These are phyloP conservation scores for Takashimella tepidaria DNA, from an alignment of 1,284 basidiomycete species.

Conservation along the genomic window DNA sequence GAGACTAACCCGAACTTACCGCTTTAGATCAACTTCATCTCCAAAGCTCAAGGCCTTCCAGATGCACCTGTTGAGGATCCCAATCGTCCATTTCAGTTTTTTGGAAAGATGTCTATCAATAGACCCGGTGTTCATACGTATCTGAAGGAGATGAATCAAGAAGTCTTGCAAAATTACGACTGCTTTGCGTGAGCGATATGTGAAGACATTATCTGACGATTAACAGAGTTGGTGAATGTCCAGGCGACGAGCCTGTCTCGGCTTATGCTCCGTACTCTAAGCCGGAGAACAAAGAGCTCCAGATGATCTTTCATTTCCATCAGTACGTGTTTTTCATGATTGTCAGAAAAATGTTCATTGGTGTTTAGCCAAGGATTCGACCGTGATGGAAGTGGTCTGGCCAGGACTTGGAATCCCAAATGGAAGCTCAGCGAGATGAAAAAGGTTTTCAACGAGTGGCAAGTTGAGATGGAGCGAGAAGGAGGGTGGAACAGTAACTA, in stretches of 20 bases:
- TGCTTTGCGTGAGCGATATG: conserved; percentile 22
- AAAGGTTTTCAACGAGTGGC: conserved; percentile 58
- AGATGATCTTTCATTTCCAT: conserved; percentile 52
- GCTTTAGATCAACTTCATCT: conserved; percentile 56
- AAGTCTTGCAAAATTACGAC: conserved; percentile 51
- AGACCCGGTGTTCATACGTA: conserved; percentile 65
- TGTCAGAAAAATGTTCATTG: conserved; percentile 46
- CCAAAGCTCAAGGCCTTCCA: conserved; percentile 59
- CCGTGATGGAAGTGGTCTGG: conserved; percentile 19
- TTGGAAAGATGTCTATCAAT: conserved; percentile 56
- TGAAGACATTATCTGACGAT: conserved; percentile 5
- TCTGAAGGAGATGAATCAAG: conserved; percentile 60
- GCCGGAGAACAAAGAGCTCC: conserved; percentile 59
- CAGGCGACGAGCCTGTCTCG: conserved; percentile 7
- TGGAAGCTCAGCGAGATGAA: conserved; percentile 60
- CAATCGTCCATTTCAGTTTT: conserved; percentile 57
- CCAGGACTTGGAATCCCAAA: conserved; percentile 19
- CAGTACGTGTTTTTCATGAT: conserved; percentile 53
- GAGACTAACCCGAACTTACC: neutral
- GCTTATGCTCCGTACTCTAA: conserved; percentile 53
- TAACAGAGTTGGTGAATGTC: conserved; percentile 12
- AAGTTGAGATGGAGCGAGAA: conserved; percentile 54
- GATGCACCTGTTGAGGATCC: conserved; percentile 59
- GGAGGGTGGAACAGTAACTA: conserved; percentile 58
- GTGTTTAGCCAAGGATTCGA: conserved; percentile 38